phyloP scores from a whole-genome alignment of 768 basidiomycete species.

The Holtermanniella nyarrowii region DNA sequence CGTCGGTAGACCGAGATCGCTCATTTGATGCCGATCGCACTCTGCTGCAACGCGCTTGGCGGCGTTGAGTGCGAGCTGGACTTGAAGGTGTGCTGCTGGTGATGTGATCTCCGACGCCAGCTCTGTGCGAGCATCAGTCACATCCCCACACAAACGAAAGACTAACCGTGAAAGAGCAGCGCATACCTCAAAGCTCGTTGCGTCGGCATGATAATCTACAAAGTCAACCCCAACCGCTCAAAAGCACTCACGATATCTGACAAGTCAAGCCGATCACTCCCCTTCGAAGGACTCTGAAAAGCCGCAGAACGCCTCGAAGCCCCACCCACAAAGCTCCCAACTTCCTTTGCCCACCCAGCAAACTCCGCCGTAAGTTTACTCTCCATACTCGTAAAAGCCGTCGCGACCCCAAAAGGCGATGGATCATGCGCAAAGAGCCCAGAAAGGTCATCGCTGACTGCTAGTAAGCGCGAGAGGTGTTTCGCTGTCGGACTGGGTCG shows the following conservation, averaged over 20 bases:
- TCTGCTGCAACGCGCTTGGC: constrained; percentile 14
- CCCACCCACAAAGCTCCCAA: constrained; percentile 16
- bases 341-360: constrained; percentile 17
- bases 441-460: constrained; percentile 18
- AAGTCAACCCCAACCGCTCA: background rate
- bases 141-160: background rate
- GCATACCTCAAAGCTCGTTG: constrained; percentile 23
- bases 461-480: constrained; percentile 19
- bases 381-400: constrained; percentile 24
- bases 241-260: background rate
- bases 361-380: constrained; percentile 12
- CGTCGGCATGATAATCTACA: constrained; percentile 25
- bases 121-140: constrained; percentile 5
- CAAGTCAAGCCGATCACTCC: background rate
- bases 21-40: constrained; percentile 14
- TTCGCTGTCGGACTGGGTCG: no score
- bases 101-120: constrained; percentile 4
- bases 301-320: constrained; percentile 1
- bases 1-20: constrained; percentile 8
- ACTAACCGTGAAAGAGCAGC: constrained; percentile 22
- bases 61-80: constrained; percentile 12
- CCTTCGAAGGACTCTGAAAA: background rate
- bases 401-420: constrained; percentile 22
- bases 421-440: constrained; percentile 26
- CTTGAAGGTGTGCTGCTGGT: background rate